phyloP scores from a whole-genome alignment of 73 alveolate genomes.

The Paramecium tetraurelia region DNA sequence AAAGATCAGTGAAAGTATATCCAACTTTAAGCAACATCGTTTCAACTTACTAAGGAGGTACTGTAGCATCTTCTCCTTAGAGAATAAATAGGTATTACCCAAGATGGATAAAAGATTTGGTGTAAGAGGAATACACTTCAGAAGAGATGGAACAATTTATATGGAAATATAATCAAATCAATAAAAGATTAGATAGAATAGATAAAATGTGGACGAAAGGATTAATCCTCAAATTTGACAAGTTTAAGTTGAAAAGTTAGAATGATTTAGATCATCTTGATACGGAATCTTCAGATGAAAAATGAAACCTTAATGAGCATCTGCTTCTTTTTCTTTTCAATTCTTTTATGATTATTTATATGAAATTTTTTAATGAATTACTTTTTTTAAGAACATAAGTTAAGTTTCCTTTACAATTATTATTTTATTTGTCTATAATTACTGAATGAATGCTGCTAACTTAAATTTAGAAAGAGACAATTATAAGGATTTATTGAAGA shows the following conservation, averaged over 20 bases:
- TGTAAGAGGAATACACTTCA: neutral
- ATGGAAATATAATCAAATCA: neutral
- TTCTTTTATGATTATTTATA: neutral
- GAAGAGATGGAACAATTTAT: neutral
- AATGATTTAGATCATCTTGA: conserved; percentile 1
- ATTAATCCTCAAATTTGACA: neutral
- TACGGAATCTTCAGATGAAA: neutral
- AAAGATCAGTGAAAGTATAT: neutral
- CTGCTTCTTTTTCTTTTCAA: neutral
- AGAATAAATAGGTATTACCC: neutral
- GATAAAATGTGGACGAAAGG: conserved; percentile 39
- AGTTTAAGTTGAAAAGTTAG: neutral
- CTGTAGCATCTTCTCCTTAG: conserved; percentile 1
- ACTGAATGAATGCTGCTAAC: neutral
- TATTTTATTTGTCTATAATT: neutral
- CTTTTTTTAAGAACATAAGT: neutral
- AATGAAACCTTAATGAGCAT: neutral
- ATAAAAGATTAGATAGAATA: neutral
- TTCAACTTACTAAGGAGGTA: neutral
- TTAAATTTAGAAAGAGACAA: neutral
- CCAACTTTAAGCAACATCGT: neutral
- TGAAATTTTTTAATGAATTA: neutral
- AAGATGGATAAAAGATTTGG: neutral
- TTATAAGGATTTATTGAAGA: neutral
- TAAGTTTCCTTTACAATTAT: neutral